phyloP scores from a whole-genome alignment of 2,329 filamentous ascomycete genomes.

The Calonectria montana region DNA sequence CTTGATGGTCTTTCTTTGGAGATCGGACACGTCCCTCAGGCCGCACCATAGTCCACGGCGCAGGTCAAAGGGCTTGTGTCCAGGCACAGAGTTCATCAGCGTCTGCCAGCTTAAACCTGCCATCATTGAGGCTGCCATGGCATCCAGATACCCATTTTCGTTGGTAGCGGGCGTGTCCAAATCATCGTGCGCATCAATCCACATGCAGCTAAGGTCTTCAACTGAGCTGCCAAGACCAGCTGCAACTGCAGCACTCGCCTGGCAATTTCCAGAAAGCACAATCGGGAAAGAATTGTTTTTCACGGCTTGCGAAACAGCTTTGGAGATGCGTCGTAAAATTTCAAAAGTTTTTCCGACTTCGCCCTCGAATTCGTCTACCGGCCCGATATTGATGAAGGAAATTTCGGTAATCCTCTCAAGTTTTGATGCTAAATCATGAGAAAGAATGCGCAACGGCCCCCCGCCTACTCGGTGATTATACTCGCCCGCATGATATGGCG shows the following conservation, averaged over 20 bases:
- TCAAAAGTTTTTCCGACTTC: background rate
- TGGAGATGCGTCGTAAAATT: background rate
- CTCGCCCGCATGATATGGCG: background rate
- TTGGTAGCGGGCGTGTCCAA: background rate
- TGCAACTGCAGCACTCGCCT: background rate
- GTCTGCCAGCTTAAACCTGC: background rate
- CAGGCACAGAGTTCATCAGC: slow-evolving; percentile 4
- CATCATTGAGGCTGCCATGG: slow-evolving; percentile 3
- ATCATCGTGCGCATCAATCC: slow-evolving; percentile 5
- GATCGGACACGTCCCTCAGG: background rate
- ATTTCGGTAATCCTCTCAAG: background rate
- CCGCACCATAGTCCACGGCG: background rate
- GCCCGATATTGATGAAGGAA: background rate
- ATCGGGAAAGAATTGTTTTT: background rate
- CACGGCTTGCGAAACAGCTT: background rate
- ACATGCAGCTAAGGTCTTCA: background rate
- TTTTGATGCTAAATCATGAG: background rate
- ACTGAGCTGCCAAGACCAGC: background rate
- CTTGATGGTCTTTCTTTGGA: background rate
- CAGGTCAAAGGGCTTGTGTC: background rate
- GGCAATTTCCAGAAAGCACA: slow-evolving; percentile 1
- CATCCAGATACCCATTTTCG: background rate
- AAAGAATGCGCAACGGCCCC: background rate
- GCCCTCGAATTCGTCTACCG: background rate
- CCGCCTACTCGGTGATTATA: slow-evolving; percentile 3